Evolutionary conservation across 805 yeast genomes (phyloP), one percentile per base, ranked within the genome.

Genomic region (Groenewaldozyma tartarivorans): DNA sequence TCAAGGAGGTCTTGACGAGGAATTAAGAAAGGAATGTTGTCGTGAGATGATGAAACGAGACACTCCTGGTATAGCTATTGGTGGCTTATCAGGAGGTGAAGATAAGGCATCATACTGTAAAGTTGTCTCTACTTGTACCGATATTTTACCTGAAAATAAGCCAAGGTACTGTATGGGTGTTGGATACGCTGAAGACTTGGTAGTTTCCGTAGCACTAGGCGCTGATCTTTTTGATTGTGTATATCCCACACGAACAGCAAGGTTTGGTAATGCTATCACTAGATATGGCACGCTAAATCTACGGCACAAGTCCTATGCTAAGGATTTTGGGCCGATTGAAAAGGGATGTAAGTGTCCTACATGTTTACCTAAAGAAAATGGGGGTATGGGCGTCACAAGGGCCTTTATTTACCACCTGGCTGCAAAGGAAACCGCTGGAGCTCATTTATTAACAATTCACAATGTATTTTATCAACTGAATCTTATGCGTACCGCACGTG

Each of bases 141-240:
- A 60, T 29, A 46, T 62, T 11, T 53, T 67, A 5, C 71, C 71
- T 7, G 55, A 58, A 30, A 43, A 54, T 42, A 67, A 67, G 48
- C 72, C 72, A 1, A 55, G 68, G 16, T 67, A 67, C 45, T 64
- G 68, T 48, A 67, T 67, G 71, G 71, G 71, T 13, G 69, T 67
- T 4, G 71, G 71, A 15, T 67, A 67, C 41, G 72, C 72, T 5
- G 71, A 67, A 44, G 71, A 67, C 44, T 50, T 67, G 45, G 66
- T 67, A 4, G 72, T 67, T 5, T 60, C 66, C 1, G 72, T 67
- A 4, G 71, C 71, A 2, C 55, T 67, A 31, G 71, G 71, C 1
- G 71, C 70, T 2, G 71, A 67, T 45, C 51, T 67, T 56, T 67
- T 67, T 49, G 71, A 67, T 44, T 67, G 71, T 40, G 71, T 67